Evolutionary conservation across 352 stramenopile species (phyloP).

Genomic region (Globisporangium paddicum): DNA sequence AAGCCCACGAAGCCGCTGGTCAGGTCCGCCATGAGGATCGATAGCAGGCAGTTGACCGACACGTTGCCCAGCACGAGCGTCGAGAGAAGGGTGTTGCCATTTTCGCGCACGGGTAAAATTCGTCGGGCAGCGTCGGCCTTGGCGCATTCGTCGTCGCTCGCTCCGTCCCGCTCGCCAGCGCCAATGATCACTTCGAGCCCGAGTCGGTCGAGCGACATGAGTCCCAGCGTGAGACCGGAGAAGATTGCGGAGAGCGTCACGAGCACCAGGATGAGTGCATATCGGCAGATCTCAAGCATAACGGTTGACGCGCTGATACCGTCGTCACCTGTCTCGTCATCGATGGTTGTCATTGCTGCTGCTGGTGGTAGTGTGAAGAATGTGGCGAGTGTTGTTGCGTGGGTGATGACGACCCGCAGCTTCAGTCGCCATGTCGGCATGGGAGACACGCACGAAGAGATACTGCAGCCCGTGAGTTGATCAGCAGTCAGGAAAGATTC

Average conservation of each 20-base stretch:
- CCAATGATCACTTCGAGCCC: slow-evolving; percentile 95
- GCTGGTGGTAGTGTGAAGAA: not conserved
- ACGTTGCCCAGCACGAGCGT: slow-evolving; percentile 98
- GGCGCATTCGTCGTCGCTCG: slow-evolving; percentile 48
- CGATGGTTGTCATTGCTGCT: not conserved
- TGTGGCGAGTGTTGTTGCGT: not conserved
- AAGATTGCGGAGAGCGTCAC: slow-evolving; percentile 91
- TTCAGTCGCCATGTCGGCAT: not conserved
- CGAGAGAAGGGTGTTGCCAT: slow-evolving; percentile 97
- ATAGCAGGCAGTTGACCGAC: slow-evolving; percentile 95
- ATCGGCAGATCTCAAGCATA: slow-evolving; percentile 35
- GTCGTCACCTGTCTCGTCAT: not conserved
- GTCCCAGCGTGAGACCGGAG: slow-evolving; percentile 93
- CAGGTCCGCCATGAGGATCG: slow-evolving; percentile 95
- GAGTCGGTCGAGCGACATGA: slow-evolving; percentile 96
- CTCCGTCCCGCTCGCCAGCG: slow-evolving; percentile 70
- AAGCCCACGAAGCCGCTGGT: slow-evolving; percentile 89
- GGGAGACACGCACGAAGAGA: not conserved
- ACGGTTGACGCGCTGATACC: not conserved
- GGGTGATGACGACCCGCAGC: not conserved
- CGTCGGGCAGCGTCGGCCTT: slow-evolving; percentile 56
- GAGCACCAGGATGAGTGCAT: slow-evolving; percentile 46
- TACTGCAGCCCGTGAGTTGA: not conserved
- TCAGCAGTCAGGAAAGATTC: no score
- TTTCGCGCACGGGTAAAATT: slow-evolving; percentile 85